Base-by-base conservation (phyloP, 139 green algal genomes). In the Limnomonas spitsbergensis region DNA sequence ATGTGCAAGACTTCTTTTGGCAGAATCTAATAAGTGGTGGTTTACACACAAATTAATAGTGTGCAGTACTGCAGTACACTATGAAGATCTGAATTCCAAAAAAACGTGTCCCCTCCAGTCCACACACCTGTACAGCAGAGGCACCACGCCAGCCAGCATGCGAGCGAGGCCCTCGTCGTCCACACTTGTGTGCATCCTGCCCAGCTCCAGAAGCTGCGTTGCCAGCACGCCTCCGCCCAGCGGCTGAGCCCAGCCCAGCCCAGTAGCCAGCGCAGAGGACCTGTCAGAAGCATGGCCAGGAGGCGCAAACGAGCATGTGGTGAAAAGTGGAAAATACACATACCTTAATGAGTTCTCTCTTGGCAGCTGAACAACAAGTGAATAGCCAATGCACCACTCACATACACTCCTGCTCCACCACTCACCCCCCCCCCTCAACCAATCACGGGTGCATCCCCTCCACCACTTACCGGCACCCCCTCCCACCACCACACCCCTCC, bases 61-160 rank as follows among this genome's bases (percentile, higher is more conserved):
- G n/a, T n/a, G n/a, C n/a, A n/a, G n/a, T n/a, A n/a, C n/a, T n/a
- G n/a, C n/a, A n/a, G n/a, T n/a, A n/a, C n/a, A n/a, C n/a, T n/a
- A n/a, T n/a, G n/a, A n/a, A n/a, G n/a, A n/a, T n/a, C n/a, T n/a
- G n/a, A n/a, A n/a, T n/a, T n/a, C n/a, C n/a, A n/a, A n/a, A n/a
- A n/a, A n/a, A n/a, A n/a, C n/a, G n/a, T n/a, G n/a, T n/a, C n/a
- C n/a, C n/a, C n/a, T n/a, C n/a, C n/a, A n/a, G n/a, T n/a, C n/a
- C n/a, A n/a, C n/a, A 32, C 35, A 80, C 77, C 42, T 78, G 78
- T 93, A 91, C 53, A 93, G 78, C 71, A 78, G 77, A 1, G 90
- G 89, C 9, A 94, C 89, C 2, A 88, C 87, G 1, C 71, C 73
- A 0, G 91, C 86, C 40, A 95, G 84, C 74, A 77, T 42, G 70